Evolutionary conservation across 306 rosid species (phyloP).

Genomic region (Prunus mongolica): DNA sequence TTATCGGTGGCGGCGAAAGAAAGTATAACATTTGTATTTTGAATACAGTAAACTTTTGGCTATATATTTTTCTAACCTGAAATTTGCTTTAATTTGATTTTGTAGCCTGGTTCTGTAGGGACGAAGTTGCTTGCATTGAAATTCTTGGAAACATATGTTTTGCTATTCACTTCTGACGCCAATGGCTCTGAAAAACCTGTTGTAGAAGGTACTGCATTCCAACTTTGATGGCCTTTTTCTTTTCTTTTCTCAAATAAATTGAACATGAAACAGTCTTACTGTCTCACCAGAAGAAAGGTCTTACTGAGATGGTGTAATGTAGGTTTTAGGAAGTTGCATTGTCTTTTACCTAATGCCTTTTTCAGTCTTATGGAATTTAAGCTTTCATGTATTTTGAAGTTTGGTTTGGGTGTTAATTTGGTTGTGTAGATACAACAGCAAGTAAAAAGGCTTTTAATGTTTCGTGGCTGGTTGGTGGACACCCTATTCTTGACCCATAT

Average conservation of each 20-base stretch:
- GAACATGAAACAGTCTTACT: background rate
- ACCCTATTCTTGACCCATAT: constrained; percentile 75
- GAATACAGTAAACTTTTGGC: background rate
- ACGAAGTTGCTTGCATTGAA: constrained; percentile 77
- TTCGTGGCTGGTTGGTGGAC: constrained; percentile 78
- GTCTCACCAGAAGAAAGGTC: background rate
- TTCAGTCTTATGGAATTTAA: background rate
- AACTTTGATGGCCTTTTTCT: constrained; percentile 4
- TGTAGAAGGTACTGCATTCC: constrained; percentile 63
- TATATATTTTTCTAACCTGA: constrained; percentile 24
- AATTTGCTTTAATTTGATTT: constrained; percentile 41
- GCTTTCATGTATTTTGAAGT: constrained; percentile 14
- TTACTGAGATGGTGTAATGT: constrained; percentile 12
- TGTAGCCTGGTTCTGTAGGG: constrained; percentile 82
- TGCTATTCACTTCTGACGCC: constrained; percentile 63
- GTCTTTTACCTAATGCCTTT: background rate
- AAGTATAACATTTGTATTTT: background rate
- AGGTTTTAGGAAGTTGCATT: constrained; percentile 12
- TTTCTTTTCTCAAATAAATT: background rate
- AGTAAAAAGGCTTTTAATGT: constrained; percentile 55
- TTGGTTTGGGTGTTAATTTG: constrained; percentile 23
- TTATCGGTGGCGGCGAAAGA: background rate
- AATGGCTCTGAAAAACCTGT: constrained; percentile 50
- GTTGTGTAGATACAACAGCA: constrained; percentile 42
- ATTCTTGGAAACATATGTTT: constrained; percentile 79